phyloP scores from a whole-genome alignment of 2,329 filamentous ascomycete species.

The Ceratocystiopsis brevicomis region DNA sequence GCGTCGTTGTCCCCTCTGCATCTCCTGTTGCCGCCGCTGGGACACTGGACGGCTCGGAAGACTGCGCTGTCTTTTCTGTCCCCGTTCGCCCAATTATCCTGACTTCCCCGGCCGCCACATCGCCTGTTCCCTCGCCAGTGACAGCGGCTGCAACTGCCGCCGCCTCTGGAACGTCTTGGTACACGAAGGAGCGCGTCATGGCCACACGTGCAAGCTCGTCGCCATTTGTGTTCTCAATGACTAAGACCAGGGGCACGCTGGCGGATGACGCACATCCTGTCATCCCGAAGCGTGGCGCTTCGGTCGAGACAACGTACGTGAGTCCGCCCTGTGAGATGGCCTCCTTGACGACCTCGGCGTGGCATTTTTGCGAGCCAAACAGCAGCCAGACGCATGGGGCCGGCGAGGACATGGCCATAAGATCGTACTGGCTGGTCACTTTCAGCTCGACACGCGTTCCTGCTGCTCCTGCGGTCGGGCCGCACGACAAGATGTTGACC shows the following conservation, averaged over 20 bases:
- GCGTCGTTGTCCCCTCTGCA: too few species aligned
- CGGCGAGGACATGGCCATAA: slow-evolving; percentile 37
- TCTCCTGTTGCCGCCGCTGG: too few species aligned
- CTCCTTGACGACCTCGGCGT: slow-evolving; percentile 42
- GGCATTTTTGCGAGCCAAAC: slow-evolving; percentile 62
- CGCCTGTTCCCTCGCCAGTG: too few species aligned
- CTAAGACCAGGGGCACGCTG: slow-evolving; percentile 35
- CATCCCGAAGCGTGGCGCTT: slow-evolving; percentile 43
- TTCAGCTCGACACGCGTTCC: slow-evolving; percentile 57
- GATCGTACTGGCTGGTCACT: slow-evolving; percentile 56
- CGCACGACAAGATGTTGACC: slow-evolving; percentile 40
- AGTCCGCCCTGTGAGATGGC: slow-evolving; percentile 33
- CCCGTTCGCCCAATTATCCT: too few species aligned
- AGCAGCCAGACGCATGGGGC: slow-evolving; percentile 43
- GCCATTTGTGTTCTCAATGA: slow-evolving; percentile 31
- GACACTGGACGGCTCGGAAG: too few species aligned
- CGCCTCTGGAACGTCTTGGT: slow-evolving; percentile 13
- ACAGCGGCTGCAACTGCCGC: too few species aligned
- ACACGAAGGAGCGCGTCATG: slow-evolving; percentile 26
- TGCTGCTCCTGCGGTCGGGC: slow-evolving; percentile 47
- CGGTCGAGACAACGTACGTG: slow-evolving; percentile 47
- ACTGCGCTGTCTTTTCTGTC: too few species aligned
- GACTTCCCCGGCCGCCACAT: too few species aligned
- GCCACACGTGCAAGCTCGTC: slow-evolving; percentile 33
- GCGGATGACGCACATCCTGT: slow-evolving; percentile 27